Conservation (phyloP, 768 basidiomycete genomes). For the Termitomyces sp. region DNA sequence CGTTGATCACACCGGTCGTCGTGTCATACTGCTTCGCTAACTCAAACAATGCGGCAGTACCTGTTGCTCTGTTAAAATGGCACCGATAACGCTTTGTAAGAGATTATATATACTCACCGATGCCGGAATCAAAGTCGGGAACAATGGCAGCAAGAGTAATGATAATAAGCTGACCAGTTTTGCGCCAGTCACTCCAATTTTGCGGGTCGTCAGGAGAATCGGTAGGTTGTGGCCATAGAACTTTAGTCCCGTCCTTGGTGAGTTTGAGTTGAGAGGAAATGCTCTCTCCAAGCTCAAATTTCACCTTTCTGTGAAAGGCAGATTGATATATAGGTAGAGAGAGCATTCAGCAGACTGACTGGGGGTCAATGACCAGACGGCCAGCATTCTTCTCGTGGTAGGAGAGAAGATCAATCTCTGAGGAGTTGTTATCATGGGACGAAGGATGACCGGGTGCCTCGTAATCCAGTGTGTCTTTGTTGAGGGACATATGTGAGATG, state of each 20-base stretch:
- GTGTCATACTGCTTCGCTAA: constrained; percentile 56
- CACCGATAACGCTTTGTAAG: neutral
- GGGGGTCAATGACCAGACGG: constrained; percentile 58
- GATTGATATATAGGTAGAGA: neutral
- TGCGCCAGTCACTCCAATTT: constrained; percentile 56
- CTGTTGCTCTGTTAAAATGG: constrained; percentile 22
- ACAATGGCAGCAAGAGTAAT: constrained; percentile 63
- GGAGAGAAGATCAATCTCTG: constrained; percentile 31
- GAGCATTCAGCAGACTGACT: constrained; percentile 35
- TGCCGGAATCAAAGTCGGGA: constrained; percentile 65
- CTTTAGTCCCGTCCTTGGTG: constrained; percentile 49
- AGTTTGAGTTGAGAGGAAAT: constrained; percentile 57
- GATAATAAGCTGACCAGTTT: constrained; percentile 54
- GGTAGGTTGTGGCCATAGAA: constrained; percentile 70
- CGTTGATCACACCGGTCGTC: constrained; percentile 54
- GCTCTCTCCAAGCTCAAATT: constrained; percentile 55
- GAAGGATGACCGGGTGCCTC: constrained; percentile 18
- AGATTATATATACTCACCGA: constrained; percentile 35
- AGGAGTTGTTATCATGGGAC: constrained; percentile 13
- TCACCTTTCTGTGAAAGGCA: constrained; percentile 48
- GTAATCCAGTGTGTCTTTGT: constrained; percentile 19
- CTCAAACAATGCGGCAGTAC: constrained; percentile 60
- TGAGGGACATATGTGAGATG: constrained; percentile 20
- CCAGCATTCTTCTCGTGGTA: constrained; percentile 59
- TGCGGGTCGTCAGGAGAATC: constrained; percentile 62